Base-by-base conservation (phyloP, 805 yeast species). In the Candida boidinii region DNA sequence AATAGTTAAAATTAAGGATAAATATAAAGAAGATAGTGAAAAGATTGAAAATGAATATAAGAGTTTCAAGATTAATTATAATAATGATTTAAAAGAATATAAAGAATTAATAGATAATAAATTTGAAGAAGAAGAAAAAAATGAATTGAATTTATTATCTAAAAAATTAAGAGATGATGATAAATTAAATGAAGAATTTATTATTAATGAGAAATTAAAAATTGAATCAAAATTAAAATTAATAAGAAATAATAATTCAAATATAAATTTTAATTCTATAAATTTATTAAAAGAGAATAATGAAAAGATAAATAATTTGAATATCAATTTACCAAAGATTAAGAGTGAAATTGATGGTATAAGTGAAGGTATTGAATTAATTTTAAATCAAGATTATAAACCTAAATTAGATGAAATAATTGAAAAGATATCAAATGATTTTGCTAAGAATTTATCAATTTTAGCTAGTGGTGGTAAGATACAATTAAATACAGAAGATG, bases 391-490 rank as follows among this genome's bases (percentile, higher is more conserved):
- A 7, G 49, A 39, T 2, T 81, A 95, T 83, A 87, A 78, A 42
- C 74, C 77, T 1, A 66, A 69, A 39, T 56, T 90, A 17, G 64
- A 70, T 4, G 45, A 43, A 3, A 61, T 83, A 29, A 73, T 84
- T 1, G 41, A 43, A 3, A 53, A 59, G 19, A 79, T 88, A 4
- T 79, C 94, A 1, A 40, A 45, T 2, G 74, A 77, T 35, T 92
- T 88, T 56, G 60, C 80, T 11, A 60, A 63, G 16, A 69, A 82
- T 31, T 85, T 92, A 53, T 61, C 66, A 5, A 64, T 72, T 8
- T 87, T 87, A 21, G 95, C 95, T 2, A 81, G 90, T 53, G 86
- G 78, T 17, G 98, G 98, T n/a, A 76, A 72, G 43, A 85, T 92
- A 4, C 53, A 56, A 23, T 62, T 87, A 26, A 66, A 69, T 10